Base-by-base conservation (phyloP, 208 protist species). In the Acanthamoeba lugdunensis region DNA sequence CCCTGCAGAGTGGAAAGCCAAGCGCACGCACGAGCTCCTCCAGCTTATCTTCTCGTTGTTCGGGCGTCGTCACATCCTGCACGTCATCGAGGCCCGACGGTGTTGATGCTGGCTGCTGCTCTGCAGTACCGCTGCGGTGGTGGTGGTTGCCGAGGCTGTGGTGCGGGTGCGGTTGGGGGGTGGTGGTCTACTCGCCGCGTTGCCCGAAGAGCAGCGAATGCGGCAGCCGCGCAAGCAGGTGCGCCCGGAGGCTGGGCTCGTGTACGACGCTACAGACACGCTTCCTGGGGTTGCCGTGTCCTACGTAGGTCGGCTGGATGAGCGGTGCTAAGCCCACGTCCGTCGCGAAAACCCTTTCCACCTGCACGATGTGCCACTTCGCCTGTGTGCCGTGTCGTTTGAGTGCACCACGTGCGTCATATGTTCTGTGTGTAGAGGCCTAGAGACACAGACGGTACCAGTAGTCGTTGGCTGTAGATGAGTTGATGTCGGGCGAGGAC, bases 181-280 rank as follows among this genome's bases (percentile, higher is more conserved):
- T 50, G 45, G 6, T 50, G 45, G 48, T 14, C 48, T 14, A 0
- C 48, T 50, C 48, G 48, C 4, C 3, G 28, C 8, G 30, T 7
- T 41, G 73, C 37, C 73, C 73, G 28, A 81, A 81, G 73, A 81
- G 73, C 73, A 81, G 73, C 13, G 37, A 52, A 3, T 81, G 79
- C 50, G 79, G 79, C 50, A 87, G 79, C 14, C 25, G 23, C 4
- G 45, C 41, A 2, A 87, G 1, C 48, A 87, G 28, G 16, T n/a
- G 18, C 18, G 45, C 79, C 4, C 79, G 79, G 5, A 41, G 63
- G 0, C 21, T 9, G 14, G 79, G 79, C 1, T 65, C n/a, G 18
- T 45, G 45, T 14, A 87, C 50, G 14, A 87, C 6, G 52, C 18
- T 87, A 5, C 30, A 5, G 65, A 25, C 23, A 4, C 56, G 56